Conservation (phyloP, 1,284 basidiomycete species). For the Volvariella surrecta region DNA sequence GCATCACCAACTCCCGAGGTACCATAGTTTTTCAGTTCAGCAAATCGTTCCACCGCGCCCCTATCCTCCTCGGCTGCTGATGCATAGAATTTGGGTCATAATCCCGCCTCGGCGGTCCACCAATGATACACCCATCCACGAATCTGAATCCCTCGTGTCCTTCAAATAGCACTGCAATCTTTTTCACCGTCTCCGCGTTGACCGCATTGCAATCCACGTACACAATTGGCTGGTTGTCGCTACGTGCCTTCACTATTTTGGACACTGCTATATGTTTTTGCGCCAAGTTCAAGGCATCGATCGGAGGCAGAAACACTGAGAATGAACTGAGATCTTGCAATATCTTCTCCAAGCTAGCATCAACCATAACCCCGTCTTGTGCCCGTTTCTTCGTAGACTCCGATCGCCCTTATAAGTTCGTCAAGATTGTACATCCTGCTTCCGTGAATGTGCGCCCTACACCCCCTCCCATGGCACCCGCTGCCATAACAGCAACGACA, state of each 20-base stretch:
- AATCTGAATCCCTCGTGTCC: constrained; percentile 28
- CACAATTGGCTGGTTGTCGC: constrained; percentile 15
- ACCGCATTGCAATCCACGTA: constrained; percentile 59
- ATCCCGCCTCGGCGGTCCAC: constrained; percentile 37
- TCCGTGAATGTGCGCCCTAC: constrained; percentile 20
- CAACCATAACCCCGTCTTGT: constrained; percentile 42
- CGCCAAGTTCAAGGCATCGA: constrained; percentile 42
- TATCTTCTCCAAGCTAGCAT: constrained; percentile 37
- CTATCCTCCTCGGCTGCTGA: constrained; percentile 27
- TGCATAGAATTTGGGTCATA: constrained; percentile 49
- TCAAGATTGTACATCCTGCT: constrained; percentile 40
- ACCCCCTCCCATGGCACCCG: constrained; percentile 27
- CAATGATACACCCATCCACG: constrained; percentile 52
- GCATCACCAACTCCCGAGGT: constrained; percentile 42
- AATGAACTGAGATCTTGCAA: constrained; percentile 34
- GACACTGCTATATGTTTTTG: constrained; percentile 22
- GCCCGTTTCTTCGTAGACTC: constrained; percentile 37
- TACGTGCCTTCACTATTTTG: constrained; percentile 15
- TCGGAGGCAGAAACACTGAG: constrained; percentile 52
- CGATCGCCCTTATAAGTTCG: constrained; percentile 42
- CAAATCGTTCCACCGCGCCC: constrained; percentile 33
- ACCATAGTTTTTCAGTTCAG: constrained; percentile 29
- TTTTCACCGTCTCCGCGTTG: constrained; percentile 39
- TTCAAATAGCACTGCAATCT: constrained; percentile 36
- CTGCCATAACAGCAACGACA: constrained; percentile 34